Evolutionary conservation across 345 rosid species (phyloP).

Genomic region (Hirschfeldia incana): DNA sequence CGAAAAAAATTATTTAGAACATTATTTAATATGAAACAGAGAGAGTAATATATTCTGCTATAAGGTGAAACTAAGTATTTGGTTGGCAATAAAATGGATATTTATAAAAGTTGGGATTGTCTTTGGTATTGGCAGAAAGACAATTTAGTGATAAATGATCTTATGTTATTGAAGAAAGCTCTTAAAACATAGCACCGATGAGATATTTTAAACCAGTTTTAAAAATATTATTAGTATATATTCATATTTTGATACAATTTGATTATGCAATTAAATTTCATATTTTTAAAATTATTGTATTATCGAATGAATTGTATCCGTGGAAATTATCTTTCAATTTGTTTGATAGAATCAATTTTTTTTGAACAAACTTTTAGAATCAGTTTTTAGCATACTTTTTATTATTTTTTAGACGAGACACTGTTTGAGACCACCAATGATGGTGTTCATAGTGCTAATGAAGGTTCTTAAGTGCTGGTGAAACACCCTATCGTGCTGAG

Average conservation of each 20-base stretch:
- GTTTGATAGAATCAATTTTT: neutral
- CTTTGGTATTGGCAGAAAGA: neutral
- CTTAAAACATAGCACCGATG: neutral
- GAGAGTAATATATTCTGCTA: neutral
- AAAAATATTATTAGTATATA: neutral
- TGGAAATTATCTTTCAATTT: neutral
- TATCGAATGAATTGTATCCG: neutral
- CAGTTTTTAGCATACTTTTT: neutral
- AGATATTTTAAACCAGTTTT: neutral
- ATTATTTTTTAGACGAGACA: neutral
- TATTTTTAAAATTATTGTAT: neutral
- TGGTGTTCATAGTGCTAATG: neutral
- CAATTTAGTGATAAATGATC: neutral
- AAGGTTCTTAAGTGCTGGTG: neutral
- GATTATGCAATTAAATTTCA: neutral
- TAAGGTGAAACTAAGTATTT: neutral
- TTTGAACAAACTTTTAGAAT: too few species aligned
- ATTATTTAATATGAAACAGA: too few species aligned
- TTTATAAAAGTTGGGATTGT: neutral
- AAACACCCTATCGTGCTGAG: neutral
- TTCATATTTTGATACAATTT: neutral
- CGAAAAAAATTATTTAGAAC: too few species aligned
- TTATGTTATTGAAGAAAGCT: neutral
- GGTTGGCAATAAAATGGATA: neutral
- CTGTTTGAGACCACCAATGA: neutral